These are phyloP conservation scores for Podaxis sp. DNA, from an alignment of 768 basidiomycete genomes.

Conservation along the genomic window DNA sequence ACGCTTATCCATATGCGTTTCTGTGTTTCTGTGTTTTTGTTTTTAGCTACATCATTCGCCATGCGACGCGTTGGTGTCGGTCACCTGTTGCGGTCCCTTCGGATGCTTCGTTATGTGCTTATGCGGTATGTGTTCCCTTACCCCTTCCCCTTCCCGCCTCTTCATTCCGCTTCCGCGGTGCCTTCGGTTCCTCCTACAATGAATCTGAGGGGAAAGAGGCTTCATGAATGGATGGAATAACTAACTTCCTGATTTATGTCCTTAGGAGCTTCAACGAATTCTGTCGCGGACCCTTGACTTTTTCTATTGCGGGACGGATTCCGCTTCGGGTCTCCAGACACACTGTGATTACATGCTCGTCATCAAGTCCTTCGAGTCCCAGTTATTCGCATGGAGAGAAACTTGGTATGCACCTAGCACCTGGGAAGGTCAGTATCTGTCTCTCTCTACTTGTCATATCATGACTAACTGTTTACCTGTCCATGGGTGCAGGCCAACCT, in stretches of 20 bases:
- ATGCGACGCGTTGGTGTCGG: constrained; percentile 70
- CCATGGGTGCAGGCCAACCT: constrained; percentile 21
- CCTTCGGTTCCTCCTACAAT: not conserved
- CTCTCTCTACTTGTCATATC: not conserved
- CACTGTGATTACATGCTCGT: constrained; percentile 83
- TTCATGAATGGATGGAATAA: not conserved
- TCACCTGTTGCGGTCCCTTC: constrained; percentile 57
- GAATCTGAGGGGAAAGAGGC: not conserved
- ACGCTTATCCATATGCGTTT: constrained; percentile 5
- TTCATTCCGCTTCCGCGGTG: not conserved
- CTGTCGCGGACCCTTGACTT: constrained; percentile 86
- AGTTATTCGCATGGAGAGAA: constrained; percentile 58
- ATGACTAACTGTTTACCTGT: not conserved
- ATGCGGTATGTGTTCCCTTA: constrained; percentile 54
- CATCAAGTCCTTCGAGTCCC: constrained; percentile 80
- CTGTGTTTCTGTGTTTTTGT: constrained; percentile 10
- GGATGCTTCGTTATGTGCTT: constrained; percentile 70
- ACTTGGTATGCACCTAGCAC: constrained; percentile 40
- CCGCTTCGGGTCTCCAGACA: constrained; percentile 77
- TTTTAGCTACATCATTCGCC: constrained; percentile 79
- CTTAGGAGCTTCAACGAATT: constrained; percentile 82
- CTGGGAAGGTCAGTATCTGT: constrained; percentile 25
- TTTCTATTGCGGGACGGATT: constrained; percentile 77
- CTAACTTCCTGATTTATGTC: constrained; percentile 1
- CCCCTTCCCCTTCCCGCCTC: not conserved